Percentiles rank a stretch among this genome's conserved stretches.
Evolutionary conservation across 1,139 yeast species (phyloP).

Genomic region (Hanseniaspora gamundiae): DNA sequence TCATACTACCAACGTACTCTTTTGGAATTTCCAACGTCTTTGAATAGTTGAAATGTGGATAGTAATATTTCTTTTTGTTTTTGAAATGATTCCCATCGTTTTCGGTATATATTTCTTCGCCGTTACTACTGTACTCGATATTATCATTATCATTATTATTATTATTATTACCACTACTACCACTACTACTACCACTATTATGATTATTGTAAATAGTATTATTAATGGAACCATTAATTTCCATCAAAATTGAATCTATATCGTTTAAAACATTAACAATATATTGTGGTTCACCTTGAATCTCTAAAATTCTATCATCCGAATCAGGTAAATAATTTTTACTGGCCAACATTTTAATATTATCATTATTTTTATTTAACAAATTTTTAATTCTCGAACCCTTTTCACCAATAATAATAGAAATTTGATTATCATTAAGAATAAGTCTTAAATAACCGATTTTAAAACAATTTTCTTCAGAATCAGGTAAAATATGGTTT

Average conservation of each 20-base stretch:
- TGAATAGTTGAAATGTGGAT: conserved; percentile 21
- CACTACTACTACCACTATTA: conserved; percentile 1
- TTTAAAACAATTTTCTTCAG: conserved; percentile 30
- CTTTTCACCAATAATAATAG: conserved; percentile 78
- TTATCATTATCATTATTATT: conserved; percentile 5
- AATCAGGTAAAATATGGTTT: conserved; percentile 22
- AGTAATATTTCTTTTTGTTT: conserved; percentile 6
- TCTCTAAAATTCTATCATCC: conserved; percentile 78
- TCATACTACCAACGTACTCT: conserved; percentile 81
- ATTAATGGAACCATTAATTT: conserved; percentile 15
- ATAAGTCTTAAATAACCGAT: conserved; percentile 45
- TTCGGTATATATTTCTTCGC: too few species aligned
- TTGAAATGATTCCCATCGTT: conserved; percentile 5
- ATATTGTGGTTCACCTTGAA: conserved; percentile 67
- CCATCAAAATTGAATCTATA: conserved; percentile 17
- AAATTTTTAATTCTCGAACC: conserved; percentile 75
- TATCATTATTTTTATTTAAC: conserved; percentile 41
- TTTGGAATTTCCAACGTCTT: conserved; percentile 54
- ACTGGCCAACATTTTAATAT: conserved; percentile 78
- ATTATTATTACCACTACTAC: neutral
- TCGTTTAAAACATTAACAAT: conserved; percentile 58
- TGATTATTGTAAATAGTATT: conserved; percentile 8
- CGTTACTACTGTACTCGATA: too few species aligned
- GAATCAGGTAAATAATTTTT: conserved; percentile 76
- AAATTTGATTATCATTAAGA: conserved; percentile 81